Base-by-base conservation (phyloP, 352 stramenopile genomes). In the Pythium insidiosum region DNA sequence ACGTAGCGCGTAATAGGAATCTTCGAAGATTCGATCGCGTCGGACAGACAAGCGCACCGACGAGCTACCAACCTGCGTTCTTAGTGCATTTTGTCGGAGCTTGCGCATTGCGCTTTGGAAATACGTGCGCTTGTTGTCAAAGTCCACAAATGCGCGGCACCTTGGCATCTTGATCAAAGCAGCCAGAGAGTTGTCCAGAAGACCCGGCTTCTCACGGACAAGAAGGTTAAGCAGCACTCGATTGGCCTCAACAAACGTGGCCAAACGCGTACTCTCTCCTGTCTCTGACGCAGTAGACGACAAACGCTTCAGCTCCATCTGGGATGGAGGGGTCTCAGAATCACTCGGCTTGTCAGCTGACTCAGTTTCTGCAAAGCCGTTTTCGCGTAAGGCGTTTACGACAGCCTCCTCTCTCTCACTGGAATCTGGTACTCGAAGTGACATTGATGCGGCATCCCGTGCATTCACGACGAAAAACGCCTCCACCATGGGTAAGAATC, bases 51-150 rank as follows among this genome's bases (percentile, higher is more conserved):
- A 84, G 19, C 83, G 78, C 16, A 93, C 80, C 10, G 76, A 88
- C n/a, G 59, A 94, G 55, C 47, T 98, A n/a, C 90, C 90, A 38
- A 95, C 88, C 33, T 95, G 88, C 41, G 90, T 91, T 20, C 78
- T 68, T 42, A 91, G 49, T 25, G 84, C 76, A 9, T 63, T 56
- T 45, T 95, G 73, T 15, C 94, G 84, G 20, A 99, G 65, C 36
- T 79, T 83, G 61, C 93, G 93, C 77, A 95, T 87, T 57, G 96
- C 83, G 23, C 75, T 95, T 66, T 97, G 95, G 66, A 99, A 99
- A 74, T 97, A 99, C 26, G 95, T 92, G 11, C 96, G 79, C 58
- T 99, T 99, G 50, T 99, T 98, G 68, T 99, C 97, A 57, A 99
- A 99, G 51, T 98, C 95, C 39, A 99, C 52, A 39, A 98, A 97